Conservation (phyloP, 1,284 basidiomycete species). For the Melanopsichium pennsylvanicum region DNA sequence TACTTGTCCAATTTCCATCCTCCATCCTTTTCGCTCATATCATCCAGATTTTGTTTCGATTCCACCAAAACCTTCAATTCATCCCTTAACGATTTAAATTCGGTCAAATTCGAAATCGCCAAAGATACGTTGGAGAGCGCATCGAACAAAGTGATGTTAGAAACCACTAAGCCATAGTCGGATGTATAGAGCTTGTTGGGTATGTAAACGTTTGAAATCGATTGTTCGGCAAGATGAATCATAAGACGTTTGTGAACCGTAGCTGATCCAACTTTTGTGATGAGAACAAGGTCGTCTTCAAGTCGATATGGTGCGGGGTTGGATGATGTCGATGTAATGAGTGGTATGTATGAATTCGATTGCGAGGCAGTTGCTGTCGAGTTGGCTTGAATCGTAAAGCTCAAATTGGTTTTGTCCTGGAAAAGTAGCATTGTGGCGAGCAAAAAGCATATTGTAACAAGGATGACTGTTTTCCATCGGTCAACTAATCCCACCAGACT, state of each 20-base stretch:
- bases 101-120: conserved; percentile 5
- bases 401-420: too few species aligned
- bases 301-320: conserved; percentile 3
- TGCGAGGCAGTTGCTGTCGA: background rate
- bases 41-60: conserved; percentile 16
- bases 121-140: conserved; percentile 28
- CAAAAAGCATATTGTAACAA: conserved; percentile 12
- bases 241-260: conserved; percentile 32
- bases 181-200: conserved; percentile 36
- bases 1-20: conserved; percentile 51
- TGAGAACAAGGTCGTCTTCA: conserved; percentile 40
- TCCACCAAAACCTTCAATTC: conserved; percentile 7
- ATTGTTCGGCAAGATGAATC: conserved; percentile 22
- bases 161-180: conserved; percentile 16
- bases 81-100: conserved; percentile 10
- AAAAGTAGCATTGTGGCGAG: conserved; percentile 6
- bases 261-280: conserved; percentile 40
- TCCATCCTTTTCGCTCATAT: conserved; percentile 11
- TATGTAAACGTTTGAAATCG: conserved; percentile 2
- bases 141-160: conserved; percentile 27
- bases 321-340: background rate
- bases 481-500: background rate
- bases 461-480: conserved; percentile 4
- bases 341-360: background rate
- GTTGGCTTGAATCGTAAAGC: too few species aligned